Conservation (phyloP, 2,329 filamentous ascomycete species). For the Colletotrichum sp. region DNA sequence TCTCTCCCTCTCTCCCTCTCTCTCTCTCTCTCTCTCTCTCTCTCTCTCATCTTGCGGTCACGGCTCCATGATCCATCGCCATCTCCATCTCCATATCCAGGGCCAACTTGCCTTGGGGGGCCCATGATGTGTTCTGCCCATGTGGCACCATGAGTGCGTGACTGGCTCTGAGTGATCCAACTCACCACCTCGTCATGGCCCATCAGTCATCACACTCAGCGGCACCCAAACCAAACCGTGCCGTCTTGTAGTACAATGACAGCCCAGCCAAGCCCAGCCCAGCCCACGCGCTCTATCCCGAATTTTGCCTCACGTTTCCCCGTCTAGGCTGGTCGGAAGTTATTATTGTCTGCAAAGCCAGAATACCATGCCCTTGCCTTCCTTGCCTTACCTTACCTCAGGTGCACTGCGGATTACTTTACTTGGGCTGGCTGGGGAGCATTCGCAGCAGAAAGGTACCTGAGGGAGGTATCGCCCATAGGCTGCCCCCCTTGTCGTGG, state of each 20-base stretch:
- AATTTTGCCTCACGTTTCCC: neutral
- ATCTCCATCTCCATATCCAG: neutral
- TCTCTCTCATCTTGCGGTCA: neutral
- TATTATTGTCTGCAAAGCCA: neutral
- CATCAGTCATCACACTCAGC: neutral
- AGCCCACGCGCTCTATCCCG: neutral
- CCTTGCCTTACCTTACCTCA: neutral
- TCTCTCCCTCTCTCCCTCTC: neutral
- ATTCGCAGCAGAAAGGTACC: neutral
- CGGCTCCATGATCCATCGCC: neutral
- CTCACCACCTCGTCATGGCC: neutral
- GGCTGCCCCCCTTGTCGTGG: neutral
- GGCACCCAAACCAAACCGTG: neutral
- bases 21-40: neutral
- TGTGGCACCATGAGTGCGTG: conserved; percentile 10
- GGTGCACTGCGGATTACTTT: neutral
- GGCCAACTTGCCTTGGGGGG: neutral
- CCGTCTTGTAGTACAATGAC: neutral
- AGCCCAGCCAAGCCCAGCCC: neutral
- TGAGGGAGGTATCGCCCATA: neutral
- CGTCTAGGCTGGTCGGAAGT: neutral
- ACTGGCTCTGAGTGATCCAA: neutral
- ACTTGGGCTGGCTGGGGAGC: neutral
- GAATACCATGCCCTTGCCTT: neutral
- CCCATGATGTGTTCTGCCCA: conserved; percentile 1